Base-by-base conservation (phyloP, 139 green algal genomes). In the Gonium pectorale region DNA sequence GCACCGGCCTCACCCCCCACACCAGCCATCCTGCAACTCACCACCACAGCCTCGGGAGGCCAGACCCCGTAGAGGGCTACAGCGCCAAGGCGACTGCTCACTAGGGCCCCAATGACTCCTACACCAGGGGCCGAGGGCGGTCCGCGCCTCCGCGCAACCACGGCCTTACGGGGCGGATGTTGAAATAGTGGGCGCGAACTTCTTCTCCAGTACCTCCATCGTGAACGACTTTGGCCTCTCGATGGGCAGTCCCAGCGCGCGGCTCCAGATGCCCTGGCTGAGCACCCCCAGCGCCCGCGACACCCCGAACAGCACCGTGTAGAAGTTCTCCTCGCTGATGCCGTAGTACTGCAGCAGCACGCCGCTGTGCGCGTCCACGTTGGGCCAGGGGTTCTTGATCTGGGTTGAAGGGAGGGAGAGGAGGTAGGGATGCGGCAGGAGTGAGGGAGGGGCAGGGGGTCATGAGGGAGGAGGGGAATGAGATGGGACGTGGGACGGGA, bases 291-390 rank as follows among this genome's bases (percentile, higher is more conserved):
- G 90, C 7, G 96, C 93, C 15, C 97, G 92, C 2, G 92, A 97
- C 38, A 99, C 97, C n/a, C 97, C 97, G 89, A 99, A 99, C 26
- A 99, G 90, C 49, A 99, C 97, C 0, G 97, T 99, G 94, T 99
- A 99, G 90, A 97, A 99, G 90, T 95, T 96, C 62, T 95, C 93
- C 91, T 99, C 95, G 66, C 83, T 91, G 88, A 99, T 96, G 89
- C 95, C 95, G 91, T 98, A 99, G 90, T 98, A 95, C 90, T 99
- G 96, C 79, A 99, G 93, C 86, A 99, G 91, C 44, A 99, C 97
- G 40, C 97, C 97, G 68, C 86, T 95, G 94, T 99, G 97, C 26
- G 97, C 97, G 81, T 99, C 97, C 49, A 99, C 97, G 87, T 99
- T 99, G 31, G 97, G 97, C 96, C 96, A 99, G 3, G 97, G 97